A percentile compares a stretch with the other conserved stretches of the same genome.
Conservation (phyloP, 2,329 filamentous ascomycete species). For the Microdochium trichocladiopsis region DNA sequence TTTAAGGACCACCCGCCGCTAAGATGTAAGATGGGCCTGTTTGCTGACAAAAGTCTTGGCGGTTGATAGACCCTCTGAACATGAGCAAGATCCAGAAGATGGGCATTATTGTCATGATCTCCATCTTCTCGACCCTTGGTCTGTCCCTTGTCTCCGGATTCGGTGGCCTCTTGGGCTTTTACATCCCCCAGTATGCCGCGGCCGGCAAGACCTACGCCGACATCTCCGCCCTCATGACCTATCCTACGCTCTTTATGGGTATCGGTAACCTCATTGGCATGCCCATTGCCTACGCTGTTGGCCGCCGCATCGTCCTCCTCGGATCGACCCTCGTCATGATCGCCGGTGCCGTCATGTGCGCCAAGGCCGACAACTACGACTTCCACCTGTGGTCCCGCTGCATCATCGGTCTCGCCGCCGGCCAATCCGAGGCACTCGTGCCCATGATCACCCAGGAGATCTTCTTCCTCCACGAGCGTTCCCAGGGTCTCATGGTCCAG, state of each 20-base stretch:
- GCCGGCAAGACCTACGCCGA: slow-evolving; percentile 27
- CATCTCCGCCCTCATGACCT: slow-evolving; percentile 24
- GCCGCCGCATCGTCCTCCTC: slow-evolving; percentile 21
- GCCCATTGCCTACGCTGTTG: slow-evolving; percentile 22
- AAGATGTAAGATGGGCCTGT: too few relatives aligned
- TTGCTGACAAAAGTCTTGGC: slow-evolving; percentile 1
- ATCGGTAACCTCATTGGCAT: slow-evolving; percentile 21
- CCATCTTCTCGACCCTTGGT: slow-evolving; percentile 26
- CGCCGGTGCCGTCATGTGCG: slow-evolving; percentile 14
- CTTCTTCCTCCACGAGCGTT: slow-evolving; percentile 13
- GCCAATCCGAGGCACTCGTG: slow-evolving; percentile 20
- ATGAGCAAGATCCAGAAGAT: slow-evolving; percentile 17
- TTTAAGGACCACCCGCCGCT: too few relatives aligned
- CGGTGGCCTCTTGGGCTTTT: slow-evolving; percentile 30
- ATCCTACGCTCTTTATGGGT: slow-evolving; percentile 18
- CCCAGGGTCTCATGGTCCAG: slow-evolving; percentile 9
- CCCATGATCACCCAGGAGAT: slow-evolving; percentile 15
- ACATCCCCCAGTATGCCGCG: slow-evolving; percentile 28
- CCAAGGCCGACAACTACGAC: slow-evolving; percentile 11
- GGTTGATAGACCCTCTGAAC: slow-evolving; percentile 21
- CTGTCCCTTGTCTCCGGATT: slow-evolving; percentile 31
- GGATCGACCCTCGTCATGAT: slow-evolving; percentile 17
- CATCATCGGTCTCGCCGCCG: slow-evolving; percentile 20
- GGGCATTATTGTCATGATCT: slow-evolving; percentile 14
- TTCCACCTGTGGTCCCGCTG: slow-evolving; percentile 18